Evolutionary conservation across 768 basidiomycete genomes (phyloP).

Genomic region (Mycena chlorophos): DNA sequence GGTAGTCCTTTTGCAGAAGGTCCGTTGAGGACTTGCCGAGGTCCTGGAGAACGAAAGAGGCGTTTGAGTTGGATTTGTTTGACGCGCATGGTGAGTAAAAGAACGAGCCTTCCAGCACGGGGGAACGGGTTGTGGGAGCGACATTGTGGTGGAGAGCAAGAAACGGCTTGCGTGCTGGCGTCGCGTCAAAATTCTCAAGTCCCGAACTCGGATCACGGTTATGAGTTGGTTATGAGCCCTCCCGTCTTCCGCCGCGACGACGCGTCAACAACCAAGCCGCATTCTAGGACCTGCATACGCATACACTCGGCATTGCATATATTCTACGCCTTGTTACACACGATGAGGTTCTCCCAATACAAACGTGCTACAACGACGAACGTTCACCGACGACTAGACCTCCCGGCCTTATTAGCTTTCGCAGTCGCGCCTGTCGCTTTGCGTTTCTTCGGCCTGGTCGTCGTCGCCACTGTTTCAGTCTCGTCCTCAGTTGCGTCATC

Average conservation of each 20-base stretch:
- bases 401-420: too few relatives aligned
- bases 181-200: not conserved
- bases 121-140: constrained; percentile 93
- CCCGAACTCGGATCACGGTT: not conserved
- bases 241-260: not conserved
- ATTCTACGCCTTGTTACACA: not conserved
- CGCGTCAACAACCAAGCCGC: not conserved
- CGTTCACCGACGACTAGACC: too few relatives aligned
- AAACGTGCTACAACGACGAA: too few relatives aligned
- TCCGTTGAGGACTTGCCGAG: constrained; percentile 98
- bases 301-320: not conserved
- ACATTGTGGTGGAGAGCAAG: constrained; percentile 53
- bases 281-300: not conserved
- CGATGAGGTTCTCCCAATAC: not conserved
- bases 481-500: too few relatives aligned
- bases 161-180: constrained; percentile 1
- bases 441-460: too few relatives aligned
- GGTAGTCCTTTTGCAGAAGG: constrained; percentile 91
- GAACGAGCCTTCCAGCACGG: constrained; percentile 89
- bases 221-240: not conserved
- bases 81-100: not conserved
- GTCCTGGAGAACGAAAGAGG: constrained; percentile 52
- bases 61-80: too few relatives aligned
- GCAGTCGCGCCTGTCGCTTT: too few relatives aligned
- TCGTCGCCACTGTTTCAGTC: too few relatives aligned